These are phyloP conservation scores for Fusarium succisae DNA, from an alignment of 2,329 filamentous ascomycete species.

Conservation along the genomic window DNA sequence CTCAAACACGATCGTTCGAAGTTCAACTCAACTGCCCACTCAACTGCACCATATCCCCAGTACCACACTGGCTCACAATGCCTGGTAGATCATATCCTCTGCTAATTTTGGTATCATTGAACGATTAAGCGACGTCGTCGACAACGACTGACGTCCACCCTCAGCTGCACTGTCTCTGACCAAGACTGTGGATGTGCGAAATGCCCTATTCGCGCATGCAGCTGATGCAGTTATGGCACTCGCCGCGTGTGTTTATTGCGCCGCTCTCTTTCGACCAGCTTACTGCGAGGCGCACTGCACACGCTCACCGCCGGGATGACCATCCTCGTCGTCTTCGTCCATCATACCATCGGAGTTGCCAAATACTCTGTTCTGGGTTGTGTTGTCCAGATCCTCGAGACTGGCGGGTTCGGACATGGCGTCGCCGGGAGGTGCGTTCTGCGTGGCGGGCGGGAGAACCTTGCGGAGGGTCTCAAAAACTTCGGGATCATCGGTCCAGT, in stretches of 20 bases:
- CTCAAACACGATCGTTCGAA: slow-evolving; percentile 36
- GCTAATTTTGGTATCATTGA: slow-evolving; percentile 43
- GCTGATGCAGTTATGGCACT: slow-evolving; percentile 31
- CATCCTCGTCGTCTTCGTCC: slow-evolving; percentile 83
- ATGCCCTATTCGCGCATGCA: slow-evolving; percentile 5
- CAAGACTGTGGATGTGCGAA: slow-evolving; percentile 3
- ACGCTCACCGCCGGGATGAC: slow-evolving; percentile 77
- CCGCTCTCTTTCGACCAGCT: slow-evolving; percentile 43
- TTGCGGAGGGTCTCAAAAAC: slow-evolving; percentile 83
- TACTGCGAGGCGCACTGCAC: slow-evolving; percentile 92
- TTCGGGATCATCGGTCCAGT: slow-evolving; percentile 71
- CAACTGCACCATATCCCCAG: slow-evolving; percentile 16
- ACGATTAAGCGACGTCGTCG: slow-evolving; percentile 38
- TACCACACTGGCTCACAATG: slow-evolving; percentile 16
- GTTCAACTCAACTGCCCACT: slow-evolving; percentile 26
- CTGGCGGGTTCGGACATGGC: slow-evolving; percentile 92
- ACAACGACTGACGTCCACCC: slow-evolving; percentile 29
- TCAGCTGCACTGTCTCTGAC: slow-evolving; percentile 23
- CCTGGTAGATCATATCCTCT: slow-evolving; percentile 14
- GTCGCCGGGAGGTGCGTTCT: slow-evolving; percentile 77
- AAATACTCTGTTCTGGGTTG: slow-evolving; percentile 71
- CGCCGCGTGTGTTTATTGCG: slow-evolving; percentile 25
- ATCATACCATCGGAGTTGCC: slow-evolving; percentile 67
- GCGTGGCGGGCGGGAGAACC: slow-evolving; percentile 77
- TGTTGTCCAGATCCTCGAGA: slow-evolving; percentile 83